Evolutionary conservation across 345 rosid genomes (phyloP).

Genomic region (Lepidium africanum): DNA sequence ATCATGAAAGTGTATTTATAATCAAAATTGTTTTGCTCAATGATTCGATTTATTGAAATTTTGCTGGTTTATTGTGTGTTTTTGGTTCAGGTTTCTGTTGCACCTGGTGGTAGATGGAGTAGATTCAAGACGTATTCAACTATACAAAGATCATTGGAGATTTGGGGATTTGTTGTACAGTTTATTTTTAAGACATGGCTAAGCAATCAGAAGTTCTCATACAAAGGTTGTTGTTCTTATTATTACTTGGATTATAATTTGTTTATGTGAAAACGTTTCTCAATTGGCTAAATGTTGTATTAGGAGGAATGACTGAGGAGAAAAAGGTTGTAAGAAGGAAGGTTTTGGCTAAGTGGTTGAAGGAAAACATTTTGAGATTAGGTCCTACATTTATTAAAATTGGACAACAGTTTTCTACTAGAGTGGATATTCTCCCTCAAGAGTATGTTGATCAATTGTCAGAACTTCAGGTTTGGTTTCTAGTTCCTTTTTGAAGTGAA

Average conservation of each 20-base stretch:
- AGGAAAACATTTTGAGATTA: conserved; percentile 79
- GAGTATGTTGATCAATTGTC: conserved; percentile 96
- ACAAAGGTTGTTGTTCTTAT: conserved; percentile 46
- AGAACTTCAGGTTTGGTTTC: conserved; percentile 76
- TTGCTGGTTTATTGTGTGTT: not conserved
- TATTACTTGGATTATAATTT: not conserved
- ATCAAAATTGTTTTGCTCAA: not conserved
- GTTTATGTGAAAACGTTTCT: not conserved
- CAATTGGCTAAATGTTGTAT: not conserved
- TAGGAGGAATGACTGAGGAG: conserved; percentile 93
- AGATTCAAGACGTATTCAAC: conserved; percentile 94
- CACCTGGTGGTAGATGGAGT: conserved; percentile 95
- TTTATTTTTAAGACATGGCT: conserved; percentile 81
- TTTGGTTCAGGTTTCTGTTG: conserved; percentile 74
- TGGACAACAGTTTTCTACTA: conserved; percentile 96
- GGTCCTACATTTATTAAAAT: conserved; percentile 98
- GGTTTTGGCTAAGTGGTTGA: conserved; percentile 87
- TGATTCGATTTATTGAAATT: not conserved
- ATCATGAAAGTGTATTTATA: too few species aligned
- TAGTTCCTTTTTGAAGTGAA: not conserved
- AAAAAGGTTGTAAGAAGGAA: conserved; percentile 60
- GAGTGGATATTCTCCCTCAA: conserved; percentile 97
- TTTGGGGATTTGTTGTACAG: conserved; percentile 83
- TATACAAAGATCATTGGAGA: conserved; percentile 87
- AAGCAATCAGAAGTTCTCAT: conserved; percentile 76